These are phyloP conservation scores for Gossypium trilobum DNA, from an alignment of 441 rosid genomes.

Conservation along the genomic window DNA sequence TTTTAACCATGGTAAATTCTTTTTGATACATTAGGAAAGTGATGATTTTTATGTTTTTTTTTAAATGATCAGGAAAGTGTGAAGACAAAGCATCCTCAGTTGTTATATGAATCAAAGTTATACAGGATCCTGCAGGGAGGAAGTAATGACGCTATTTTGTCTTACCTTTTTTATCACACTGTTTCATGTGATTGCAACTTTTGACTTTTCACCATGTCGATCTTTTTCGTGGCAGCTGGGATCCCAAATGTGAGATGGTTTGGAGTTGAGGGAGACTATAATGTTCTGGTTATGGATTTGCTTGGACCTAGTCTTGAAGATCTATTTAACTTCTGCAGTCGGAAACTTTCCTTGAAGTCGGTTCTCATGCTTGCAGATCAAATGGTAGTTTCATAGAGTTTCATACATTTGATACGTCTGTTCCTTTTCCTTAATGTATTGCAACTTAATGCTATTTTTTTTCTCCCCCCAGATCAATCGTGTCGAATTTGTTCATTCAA, in stretches of 20 bases:
- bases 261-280: constrained; percentile 93
- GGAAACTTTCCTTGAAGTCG: constrained; percentile 86
- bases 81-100: constrained; percentile 93
- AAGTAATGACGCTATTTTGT: constrained; percentile 38
- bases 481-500: constrained; percentile 84
- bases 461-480: constrained; percentile 57
- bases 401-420: not conserved
- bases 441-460: not conserved
- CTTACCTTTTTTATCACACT: not conserved
- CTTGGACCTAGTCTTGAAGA: constrained; percentile 99
- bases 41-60: not conserved
- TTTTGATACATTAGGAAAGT: not conserved
- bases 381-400: constrained; percentile 45
- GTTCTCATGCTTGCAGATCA: constrained; percentile 98
- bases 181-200: not conserved
- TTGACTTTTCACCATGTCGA: not conserved
- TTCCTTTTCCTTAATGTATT: not conserved
- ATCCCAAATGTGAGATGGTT: constrained; percentile 94
- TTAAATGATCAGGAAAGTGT: constrained; percentile 63
- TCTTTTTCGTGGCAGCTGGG: constrained; percentile 49
- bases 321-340: constrained; percentile 84
- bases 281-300: constrained; percentile 89
- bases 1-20: not conserved
- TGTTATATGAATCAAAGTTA: constrained; percentile 80
- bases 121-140: constrained; percentile 95